Base-by-base conservation (phyloP, 768 basidiomycete genomes). In the Mycena epipterygia region DNA sequence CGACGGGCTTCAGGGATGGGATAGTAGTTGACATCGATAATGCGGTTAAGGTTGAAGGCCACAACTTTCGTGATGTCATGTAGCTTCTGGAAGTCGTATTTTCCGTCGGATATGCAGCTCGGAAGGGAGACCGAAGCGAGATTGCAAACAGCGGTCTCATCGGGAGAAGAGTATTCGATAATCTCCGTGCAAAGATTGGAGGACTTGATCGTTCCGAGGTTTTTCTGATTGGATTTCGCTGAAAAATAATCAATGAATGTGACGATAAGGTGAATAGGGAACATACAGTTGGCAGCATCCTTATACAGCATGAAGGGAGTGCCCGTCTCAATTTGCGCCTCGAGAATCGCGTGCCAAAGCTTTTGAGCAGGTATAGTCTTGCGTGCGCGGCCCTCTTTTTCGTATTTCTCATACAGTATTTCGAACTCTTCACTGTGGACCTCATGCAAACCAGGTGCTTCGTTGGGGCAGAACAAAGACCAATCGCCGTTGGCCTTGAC, bases 301-400 rank as follows among this genome's bases (percentile, higher is more conserved):
- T 99, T 99, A 88, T 99, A 99, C 33, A 95, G 86, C 95, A 99
- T 98, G 86, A 98, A 99, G 1, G 98, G 98, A 21, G 92, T 92
- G 59, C 98, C 98, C 1, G 98, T 99, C 84, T 99, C 98, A 75
- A 97, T 96, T 81, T 99, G 98, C 14, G 96, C 91, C 78, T 99
- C 98, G 42, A 99, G 85, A 74, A 99, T 91, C 32, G 96, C 96
- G 79, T 98, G 98, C 97, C 98, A 99, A 42, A 99, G 89, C 83
- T 99, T 98, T 81, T 99, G 98, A 8, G 98, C 98, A 53, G 95
- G 90, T 70, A 99, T 84, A 23, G 89, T 88, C 85, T 93, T 93
- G 75, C 92, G 90, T 5, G 92, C 93, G 27, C 95, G 91, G n/a
- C 96, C 96, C 78, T 97, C 96, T 60, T 86, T 88, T 83, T 99